Base-by-base conservation (phyloP, 257 asterid genomes). In the Verbena officinalis region DNA sequence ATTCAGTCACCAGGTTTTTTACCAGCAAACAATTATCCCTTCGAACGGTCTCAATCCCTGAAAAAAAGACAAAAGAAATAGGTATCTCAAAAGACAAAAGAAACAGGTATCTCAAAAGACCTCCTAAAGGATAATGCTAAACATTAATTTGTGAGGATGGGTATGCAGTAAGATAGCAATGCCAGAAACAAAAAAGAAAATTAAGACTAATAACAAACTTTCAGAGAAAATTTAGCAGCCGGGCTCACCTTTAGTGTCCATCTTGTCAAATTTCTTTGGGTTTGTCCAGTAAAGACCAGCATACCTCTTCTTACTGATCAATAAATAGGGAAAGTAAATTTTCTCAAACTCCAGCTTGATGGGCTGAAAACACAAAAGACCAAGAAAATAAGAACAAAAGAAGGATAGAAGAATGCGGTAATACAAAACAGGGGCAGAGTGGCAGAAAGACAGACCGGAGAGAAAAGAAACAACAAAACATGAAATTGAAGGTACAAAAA, bases 261-360 rank as follows among this genome's bases (percentile, higher is more conserved):
- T 94, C 81, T 90, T 94, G 84, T 94, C 99, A 70, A 80, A 87
- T 75, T 90, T 94, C 72, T 81, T 73, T 44, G 95, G 96, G 80
- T 84, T 94, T 73, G 99, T 90, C 99, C 99, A 94, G 69, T 84
- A 76, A 72, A 94, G 99, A 62, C 99, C 99, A 74, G 99, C 99
- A 73, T 94, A 94, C 73, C 99, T 94, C 91, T 94, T 94, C 91
- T 94, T 94, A 84, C 99, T 94, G 63, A 94, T 94, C 55, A 94
- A 74, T 36, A 94, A 77, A 74, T 94, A 94, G 59, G 99, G 99
- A 77, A 69, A 86, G 79, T 94, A 94, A 38, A 94, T 83, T 90
- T 94, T 94, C 90, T 94, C 99, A 74, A 94, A 94, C 83, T 94
- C 97, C 23, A 94, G 87, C 74, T 85, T 90, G 74, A 94, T 88